Evolutionary conservation across 371 early-diverging fungal species (phyloP), one percentile per base, ranked within the genome.

Genomic region (Batkoa obscura): DNA sequence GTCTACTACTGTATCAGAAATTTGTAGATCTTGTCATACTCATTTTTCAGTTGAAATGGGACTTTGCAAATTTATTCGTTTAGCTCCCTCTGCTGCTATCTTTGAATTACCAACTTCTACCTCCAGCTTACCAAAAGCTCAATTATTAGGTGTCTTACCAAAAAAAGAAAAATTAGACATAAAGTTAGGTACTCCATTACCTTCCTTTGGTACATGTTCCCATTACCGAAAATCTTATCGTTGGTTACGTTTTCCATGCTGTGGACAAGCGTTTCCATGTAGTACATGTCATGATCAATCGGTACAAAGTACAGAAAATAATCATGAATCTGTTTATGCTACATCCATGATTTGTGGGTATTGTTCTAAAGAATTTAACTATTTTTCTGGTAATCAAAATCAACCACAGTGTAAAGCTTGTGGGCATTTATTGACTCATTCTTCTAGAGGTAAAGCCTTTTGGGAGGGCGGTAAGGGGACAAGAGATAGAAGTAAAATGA

Each of bases 401-500:
- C 48, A 67, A 71, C 0, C 67, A 71, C 8, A 59, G 38, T 82
- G 84, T 31, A 60, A 62, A 45, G 57, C 59, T 5, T 90, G 92
- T 63, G 89, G 86, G 1, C 68, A 75, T 65, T 84, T 78, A 49
- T 76, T 90, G 43, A 66, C 73, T 75, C 53, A 68, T 57, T 35
- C 60, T 54, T 35, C 60, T 41, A 64, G 67, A 17, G 66, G 68
- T 53, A 63, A 74, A 0, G 76, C 80, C 2, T 93, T 86, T 60
- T 98, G 99, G 99, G 94, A 98, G 69, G 99, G 97, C 17, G 98
- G 99, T 17, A 76, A 85, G 58, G 99, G 99, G 3, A 83, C 82
- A 9, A 68, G 99, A 23, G 81, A 94, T 60, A 75, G 73, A 58
- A 54, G 59, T 1, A 64, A 73, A 32, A 90, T 98, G 95, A 87